Evolutionary conservation across 805 yeast genomes (phyloP).

Genomic region (Jamesozyma gamospora): DNA sequence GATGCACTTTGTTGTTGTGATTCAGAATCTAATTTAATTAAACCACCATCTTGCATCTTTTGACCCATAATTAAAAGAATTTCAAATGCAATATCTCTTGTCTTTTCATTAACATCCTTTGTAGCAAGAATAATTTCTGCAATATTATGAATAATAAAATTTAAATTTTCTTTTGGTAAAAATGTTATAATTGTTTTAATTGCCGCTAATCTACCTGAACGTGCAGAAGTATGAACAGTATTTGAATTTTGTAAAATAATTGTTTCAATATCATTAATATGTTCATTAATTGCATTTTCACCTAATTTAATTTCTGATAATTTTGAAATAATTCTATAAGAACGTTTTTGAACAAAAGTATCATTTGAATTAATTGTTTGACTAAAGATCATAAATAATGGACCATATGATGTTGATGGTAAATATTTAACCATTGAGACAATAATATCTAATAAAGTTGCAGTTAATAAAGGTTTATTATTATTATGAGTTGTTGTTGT

Average conservation of each 20-base stretch:
- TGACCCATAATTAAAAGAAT: conserved; percentile 72
- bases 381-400: conserved; percentile 69
- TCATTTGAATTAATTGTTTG: conserved; percentile 50
- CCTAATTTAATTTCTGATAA: conserved; percentile 65
- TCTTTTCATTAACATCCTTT: conserved; percentile 85
- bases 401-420: conserved; percentile 58
- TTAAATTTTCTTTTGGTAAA: conserved; percentile 55
- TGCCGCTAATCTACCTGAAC: conserved; percentile 69
- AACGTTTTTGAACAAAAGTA: conserved; percentile 75
- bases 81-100: conserved; percentile 71
- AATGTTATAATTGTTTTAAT: conserved; percentile 49
- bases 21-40: conserved; percentile 36
- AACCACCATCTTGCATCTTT: conserved; percentile 56
- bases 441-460: conserved; percentile 85
- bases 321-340: conserved; percentile 68
- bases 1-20: conserved; percentile 39
- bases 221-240: conserved; percentile 58
- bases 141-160: conserved; percentile 69
- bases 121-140: conserved; percentile 87
- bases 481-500: conserved; percentile 7
- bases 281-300: conserved; percentile 39
- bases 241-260: conserved; percentile 51
- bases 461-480: conserved; percentile 40
- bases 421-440: conserved; percentile 81
- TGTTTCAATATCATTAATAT: conserved; percentile 47